Evolutionary conservation across 345 rosid species (phyloP).

Genomic region (Erysimum cheiranthoides): DNA sequence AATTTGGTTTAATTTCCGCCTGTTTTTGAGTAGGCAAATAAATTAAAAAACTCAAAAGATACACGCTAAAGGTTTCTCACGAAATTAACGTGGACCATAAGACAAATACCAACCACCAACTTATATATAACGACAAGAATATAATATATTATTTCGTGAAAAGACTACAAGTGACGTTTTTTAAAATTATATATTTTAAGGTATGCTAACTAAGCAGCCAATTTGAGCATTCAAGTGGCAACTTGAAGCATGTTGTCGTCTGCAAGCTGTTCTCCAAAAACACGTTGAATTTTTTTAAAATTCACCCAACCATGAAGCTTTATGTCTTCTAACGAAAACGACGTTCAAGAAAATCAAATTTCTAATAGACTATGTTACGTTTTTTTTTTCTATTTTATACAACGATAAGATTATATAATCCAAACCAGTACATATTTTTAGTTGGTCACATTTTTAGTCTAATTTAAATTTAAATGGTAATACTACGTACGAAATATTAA

Average conservation of each 20-base stretch:
- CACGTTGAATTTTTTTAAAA: conserved; percentile 33
- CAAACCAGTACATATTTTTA: too few species aligned
- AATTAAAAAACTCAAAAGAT: conserved; percentile 33
- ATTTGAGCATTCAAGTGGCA: conserved; percentile 36
- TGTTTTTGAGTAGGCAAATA: conserved; percentile 19
- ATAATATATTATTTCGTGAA: conserved; percentile 16
- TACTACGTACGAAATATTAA: too few species aligned
- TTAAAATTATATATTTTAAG: neutral
- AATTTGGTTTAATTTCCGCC: conserved; percentile 6
- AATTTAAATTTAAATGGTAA: too few species aligned
- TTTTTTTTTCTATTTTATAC: too few species aligned
- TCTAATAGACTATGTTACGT: neutral
- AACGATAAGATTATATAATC: too few species aligned
- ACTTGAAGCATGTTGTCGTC: conserved; percentile 27
- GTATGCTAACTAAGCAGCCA: conserved; percentile 38
- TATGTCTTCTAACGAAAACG: conserved; percentile 39
- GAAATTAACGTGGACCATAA: conserved; percentile 40
- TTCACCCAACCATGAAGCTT: conserved; percentile 44
- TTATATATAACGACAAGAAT: conserved; percentile 35
- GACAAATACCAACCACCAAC: conserved; percentile 37
- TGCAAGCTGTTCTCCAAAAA: conserved; percentile 45
- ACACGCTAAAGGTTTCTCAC: conserved; percentile 39
- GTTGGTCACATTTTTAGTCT: too few species aligned
- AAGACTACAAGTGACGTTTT: conserved; percentile 29
- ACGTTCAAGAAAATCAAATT: conserved; percentile 1